phyloP scores from a whole-genome alignment of 148 eudicot species.

The Limonium bicolor region DNA sequence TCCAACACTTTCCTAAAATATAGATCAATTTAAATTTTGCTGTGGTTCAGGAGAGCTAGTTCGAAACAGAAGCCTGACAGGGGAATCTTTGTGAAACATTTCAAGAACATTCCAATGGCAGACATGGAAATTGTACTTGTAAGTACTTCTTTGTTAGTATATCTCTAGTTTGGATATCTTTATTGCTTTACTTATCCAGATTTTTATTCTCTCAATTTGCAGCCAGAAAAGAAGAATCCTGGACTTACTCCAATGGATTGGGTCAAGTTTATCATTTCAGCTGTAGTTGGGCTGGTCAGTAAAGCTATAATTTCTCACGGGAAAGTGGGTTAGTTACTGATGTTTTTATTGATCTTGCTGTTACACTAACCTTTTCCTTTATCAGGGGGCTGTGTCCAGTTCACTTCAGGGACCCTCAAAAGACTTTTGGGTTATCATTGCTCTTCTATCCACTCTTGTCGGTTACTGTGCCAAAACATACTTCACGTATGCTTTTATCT shows the following conservation, averaged over 20 bases:
- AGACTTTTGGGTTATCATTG: conserved; percentile 71
- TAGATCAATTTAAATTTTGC: neutral
- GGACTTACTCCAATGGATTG: conserved; percentile 96
- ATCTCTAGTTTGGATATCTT: neutral
- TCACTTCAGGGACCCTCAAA: conserved; percentile 60
- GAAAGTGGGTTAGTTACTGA: neutral
- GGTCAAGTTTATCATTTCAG: conserved; percentile 84
- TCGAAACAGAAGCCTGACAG: conserved; percentile 19
- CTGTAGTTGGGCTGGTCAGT: conserved; percentile 88
- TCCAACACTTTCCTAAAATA: neutral
- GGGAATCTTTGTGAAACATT: conserved; percentile 78
- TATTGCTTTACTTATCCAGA: neutral
- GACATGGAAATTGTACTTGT: conserved; percentile 94
- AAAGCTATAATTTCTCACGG: too few species aligned
- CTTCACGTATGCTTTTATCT: conserved; percentile 54
- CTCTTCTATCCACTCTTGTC: conserved; percentile 59
- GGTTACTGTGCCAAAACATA: conserved; percentile 93
- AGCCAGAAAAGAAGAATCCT: conserved; percentile 97
- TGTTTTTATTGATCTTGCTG: neutral
- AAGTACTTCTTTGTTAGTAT: conserved; percentile 7
- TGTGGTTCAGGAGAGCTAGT: conserved; percentile 10
- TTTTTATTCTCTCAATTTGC: neutral
- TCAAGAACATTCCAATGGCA: conserved; percentile 94
- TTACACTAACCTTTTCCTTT: neutral
- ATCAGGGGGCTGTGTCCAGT: conserved; percentile 67